Conservation (phyloP, 2,329 filamentous ascomycete species). For the Hymenoscyphus albidus region DNA sequence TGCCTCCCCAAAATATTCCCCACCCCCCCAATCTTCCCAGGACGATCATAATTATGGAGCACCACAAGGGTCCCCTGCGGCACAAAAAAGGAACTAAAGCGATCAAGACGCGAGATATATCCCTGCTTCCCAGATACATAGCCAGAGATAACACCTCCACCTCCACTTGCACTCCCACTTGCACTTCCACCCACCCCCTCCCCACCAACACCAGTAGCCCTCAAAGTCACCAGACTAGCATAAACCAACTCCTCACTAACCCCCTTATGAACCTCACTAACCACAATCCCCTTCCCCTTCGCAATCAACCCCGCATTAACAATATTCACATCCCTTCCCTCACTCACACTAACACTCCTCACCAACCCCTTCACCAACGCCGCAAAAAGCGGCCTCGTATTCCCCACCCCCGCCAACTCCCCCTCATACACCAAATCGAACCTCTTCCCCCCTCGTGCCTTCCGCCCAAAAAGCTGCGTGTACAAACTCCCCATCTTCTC, state of each 20-base stretch:
- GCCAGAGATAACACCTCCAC: constrained; percentile 53
- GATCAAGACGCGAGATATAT: constrained; percentile 69
- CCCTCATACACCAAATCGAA: constrained; percentile 79
- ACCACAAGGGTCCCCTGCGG: constrained; percentile 74
- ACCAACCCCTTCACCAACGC: constrained; percentile 75
- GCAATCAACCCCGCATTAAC: constrained; percentile 76
- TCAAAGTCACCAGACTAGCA: constrained; percentile 66
- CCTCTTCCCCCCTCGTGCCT: constrained; percentile 51
- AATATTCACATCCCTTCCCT: constrained; percentile 71
- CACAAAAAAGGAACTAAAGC: constrained; percentile 69
- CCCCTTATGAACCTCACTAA: constrained; percentile 68
- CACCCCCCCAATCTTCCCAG: constrained; percentile 78
- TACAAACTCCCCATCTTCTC: constrained; percentile 78
- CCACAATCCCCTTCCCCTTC: constrained; percentile 70
- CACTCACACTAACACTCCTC: constrained; percentile 61
- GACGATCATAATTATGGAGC: constrained; percentile 75
- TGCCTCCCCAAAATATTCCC: constrained; percentile 66
- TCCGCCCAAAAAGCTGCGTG: constrained; percentile 65
- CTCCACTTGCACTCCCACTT: constrained; percentile 38
- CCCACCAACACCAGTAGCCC: constrained; percentile 39
- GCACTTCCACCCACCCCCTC: constrained; percentile 24
- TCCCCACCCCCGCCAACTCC: constrained; percentile 65
- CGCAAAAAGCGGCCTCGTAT: constrained; percentile 74
- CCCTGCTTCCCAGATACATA: constrained; percentile 61
- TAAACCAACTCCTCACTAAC: constrained; percentile 59